Evolutionary conservation across 2,329 filamentous ascomycete species (phyloP), one percentile per base, ranked within the genome.

Genomic region (Penicillium sp.): DNA sequence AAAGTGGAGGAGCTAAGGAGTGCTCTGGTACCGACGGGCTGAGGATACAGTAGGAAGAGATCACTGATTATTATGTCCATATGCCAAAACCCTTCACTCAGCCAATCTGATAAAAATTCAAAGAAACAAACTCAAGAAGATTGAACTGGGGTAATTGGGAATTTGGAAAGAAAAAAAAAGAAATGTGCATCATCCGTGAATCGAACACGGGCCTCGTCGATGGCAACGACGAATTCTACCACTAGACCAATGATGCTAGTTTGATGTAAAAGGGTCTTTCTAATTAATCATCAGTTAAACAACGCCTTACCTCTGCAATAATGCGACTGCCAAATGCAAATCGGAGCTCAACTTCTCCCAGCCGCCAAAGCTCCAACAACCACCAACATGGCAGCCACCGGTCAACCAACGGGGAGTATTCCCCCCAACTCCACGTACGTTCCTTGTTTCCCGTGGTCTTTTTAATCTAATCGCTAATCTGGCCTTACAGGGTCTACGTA

Each of bases 191-290:
- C 75, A 75, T 77, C 76, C 76, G 76, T 75, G 76, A 78, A 78
- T 78, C 75, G 76, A 78, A 78, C 76, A 75, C 75, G 76, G 75
- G 75, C 75, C 76, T 77, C 75, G 70, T 78, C 76, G 76, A 78
- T 77, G 75, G 75, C 75, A 76, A 76, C 74, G 74, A 76, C 69
- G 74, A 76, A 76, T 76, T 76, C 75, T 77, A 77, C 75, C 75
- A 77, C 75, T 77, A 77, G 74, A 76, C 75, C 74, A 77, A 76
- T 74, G 72, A 76, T 76, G 75, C 74, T 69, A 55, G 31, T 62
- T 67, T 67, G 7, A 54, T 67, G 11, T 42, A 17, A 12, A 31
- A 37, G 1, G 2, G 0, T 0, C 22, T 2, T 15, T 5, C 25
- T 28, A 5, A 28, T 28, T 1, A 28, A 28, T 6, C 6, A 28